Evolutionary conservation across 768 basidiomycete genomes (phyloP), one percentile per base, ranked within the genome.

Genomic region (Mycena venus): DNA sequence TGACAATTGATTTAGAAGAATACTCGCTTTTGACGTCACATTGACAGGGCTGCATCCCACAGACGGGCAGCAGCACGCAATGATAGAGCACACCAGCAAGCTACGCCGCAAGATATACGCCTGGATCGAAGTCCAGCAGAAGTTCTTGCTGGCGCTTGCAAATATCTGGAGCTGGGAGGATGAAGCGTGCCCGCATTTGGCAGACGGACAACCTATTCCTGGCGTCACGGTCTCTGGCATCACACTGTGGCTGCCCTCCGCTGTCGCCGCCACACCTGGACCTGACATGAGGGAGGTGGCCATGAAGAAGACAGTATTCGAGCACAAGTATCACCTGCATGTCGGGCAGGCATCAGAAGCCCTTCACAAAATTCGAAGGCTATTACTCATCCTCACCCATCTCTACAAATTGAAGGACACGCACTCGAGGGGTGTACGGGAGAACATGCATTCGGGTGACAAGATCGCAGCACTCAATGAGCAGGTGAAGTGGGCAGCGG

Each of bases 231-330:
- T n/a, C n/a, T n/a, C n/a, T n/a, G n/a, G n/a, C n/a, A n/a, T n/a
- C 78, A 6, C 11, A 21, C 72, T 82, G 0, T 80, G 74, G 75
- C 70, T 82, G 19, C 81, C 80, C 11, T 82, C 80, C 2, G 11
- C 5, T 68, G 75, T 25, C 40, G 27, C 66, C 8, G 34, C 19
- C 12, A 32, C 12, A 23, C 29, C 27, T 14, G 34, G 65, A n/a
- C 40, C 62, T 49, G 2, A 29, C 23, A 49, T 44, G 19, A 32
- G 55, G 14, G 44, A 29, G 21, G 61, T n/a, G n/a, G n/a, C n/a
- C 40, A 51, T 63, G 25, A 21, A 66, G 55, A 19, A 23, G 31
- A 31, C 29, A n/a, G 42, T 73, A 17, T 56, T 75, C 23, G n/a
- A n/a, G n/a, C n/a, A n/a, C n/a, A n/a, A n/a, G n/a, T n/a, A n/a